Evolutionary conservation across 768 basidiomycete species (phyloP), one percentile per base, ranked within the genome.

Genomic region (Lentinula boryana): DNA sequence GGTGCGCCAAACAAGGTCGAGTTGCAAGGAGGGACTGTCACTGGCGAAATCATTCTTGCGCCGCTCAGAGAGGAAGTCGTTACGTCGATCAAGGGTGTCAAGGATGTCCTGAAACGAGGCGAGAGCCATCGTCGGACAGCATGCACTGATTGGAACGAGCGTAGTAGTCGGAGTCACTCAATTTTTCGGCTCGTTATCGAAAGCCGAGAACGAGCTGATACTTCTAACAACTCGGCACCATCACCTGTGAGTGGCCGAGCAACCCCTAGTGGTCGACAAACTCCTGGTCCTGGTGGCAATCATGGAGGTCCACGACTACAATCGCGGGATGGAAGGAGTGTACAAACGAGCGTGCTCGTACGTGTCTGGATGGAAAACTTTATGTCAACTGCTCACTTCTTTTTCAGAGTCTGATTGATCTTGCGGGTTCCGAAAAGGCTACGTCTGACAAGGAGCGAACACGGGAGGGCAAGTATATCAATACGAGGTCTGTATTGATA

Each of bases 121-220:
- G 93, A 97, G 70, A 85, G 88, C 3, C 87, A 93, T 67, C 78
- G 96, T 54, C 79, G 93, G 62, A 97, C 95, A 3, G 95, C 95
- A 0, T 91, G 87, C 66, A 99, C 97, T n/a, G 96, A 99, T 68
- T 99, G 96, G 96, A 99, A 99, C 69, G 91, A 95, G 67, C 76
- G 96, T 61, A 95, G 92, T 75, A 94, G 92, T 69, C 80, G 96
- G 36, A 95, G 93, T 76, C 96, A 98, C 71, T 92, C 90, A 64
- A 91, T 98, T 0, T 97, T 98, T 72, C 78, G 95, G 33, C 82
- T 98, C 32, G 95, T 98, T 0, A 87, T 96, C 54, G 94, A 97
- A 72, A 93, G 91, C 66, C 77, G 92, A 57, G 91, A 88, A 68
- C 76, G 87, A 59, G 78, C 78, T 0, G 86, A 86, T 12, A 83